phyloP scores from a whole-genome alignment of 2,329 filamentous ascomycete species.

The Berkeleyomyces basicola region DNA sequence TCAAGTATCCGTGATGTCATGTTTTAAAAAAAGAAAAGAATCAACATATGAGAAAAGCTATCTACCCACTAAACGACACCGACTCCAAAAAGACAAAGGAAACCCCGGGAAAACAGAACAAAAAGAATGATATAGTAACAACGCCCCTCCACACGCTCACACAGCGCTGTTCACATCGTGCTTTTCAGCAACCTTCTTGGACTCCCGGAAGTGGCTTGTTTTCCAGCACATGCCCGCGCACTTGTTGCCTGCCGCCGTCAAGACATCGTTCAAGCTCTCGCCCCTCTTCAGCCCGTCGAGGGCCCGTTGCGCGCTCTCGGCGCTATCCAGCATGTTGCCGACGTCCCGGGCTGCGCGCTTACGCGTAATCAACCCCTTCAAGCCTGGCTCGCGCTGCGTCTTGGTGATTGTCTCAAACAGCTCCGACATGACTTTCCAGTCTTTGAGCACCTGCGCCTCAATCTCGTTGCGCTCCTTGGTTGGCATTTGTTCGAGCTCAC shows the following conservation, averaged over 20 bases:
- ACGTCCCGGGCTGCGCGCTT: constrained; percentile 22
- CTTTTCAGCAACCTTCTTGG: background rate
- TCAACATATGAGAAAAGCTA: background rate
- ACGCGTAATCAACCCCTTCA: constrained; percentile 19
- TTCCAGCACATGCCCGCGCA: constrained; percentile 9
- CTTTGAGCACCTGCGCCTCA: constrained; percentile 22
- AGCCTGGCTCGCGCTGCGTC: constrained; percentile 18
- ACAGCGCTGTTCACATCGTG: background rate
- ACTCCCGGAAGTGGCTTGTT: constrained; percentile 7
- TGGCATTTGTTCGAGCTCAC: constrained; percentile 24
- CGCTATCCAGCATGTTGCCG: constrained; percentile 30
- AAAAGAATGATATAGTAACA: no score
- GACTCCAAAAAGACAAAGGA: background rate
- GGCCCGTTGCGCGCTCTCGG: constrained; percentile 28
- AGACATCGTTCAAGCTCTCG: constrained; percentile 21
- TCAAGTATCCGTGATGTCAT: no score
- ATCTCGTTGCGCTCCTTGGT: constrained; percentile 19
- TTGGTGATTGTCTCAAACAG: constrained; percentile 25
- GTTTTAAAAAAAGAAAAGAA: background rate
- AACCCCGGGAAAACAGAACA: background rate
- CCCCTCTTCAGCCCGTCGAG: constrained; percentile 30
- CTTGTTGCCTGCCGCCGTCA: background rate
- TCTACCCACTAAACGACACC: background rate
- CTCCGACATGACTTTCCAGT: constrained; percentile 27
- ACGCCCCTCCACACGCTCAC: background rate